A percentile compares a stretch with the other conserved stretches of the same genome.
phyloP scores from a whole-genome alignment of 2,329 filamentous ascomycete genomes.

The Lasiodiplodia citricola region DNA sequence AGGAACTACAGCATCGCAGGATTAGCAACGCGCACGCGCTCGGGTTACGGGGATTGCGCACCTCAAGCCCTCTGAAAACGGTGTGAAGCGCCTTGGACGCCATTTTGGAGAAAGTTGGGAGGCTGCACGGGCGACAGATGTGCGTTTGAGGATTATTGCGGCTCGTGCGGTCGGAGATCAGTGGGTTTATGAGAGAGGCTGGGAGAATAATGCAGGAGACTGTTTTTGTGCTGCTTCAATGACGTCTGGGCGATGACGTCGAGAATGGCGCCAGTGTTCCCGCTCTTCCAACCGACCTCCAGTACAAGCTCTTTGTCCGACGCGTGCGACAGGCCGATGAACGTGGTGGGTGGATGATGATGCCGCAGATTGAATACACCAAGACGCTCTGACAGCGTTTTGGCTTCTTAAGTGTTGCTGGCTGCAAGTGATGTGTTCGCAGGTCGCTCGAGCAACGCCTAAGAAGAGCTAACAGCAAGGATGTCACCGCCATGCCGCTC shows the following conservation, averaged over 20 bases:
- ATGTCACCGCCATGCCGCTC: neutral
- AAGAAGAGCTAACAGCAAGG: conserved; percentile 7
- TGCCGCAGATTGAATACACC: neutral
- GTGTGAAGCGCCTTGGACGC: conserved; percentile 47
- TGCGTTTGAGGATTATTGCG: neutral
- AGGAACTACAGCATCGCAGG: conserved; percentile 54
- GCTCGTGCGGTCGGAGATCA: conserved; percentile 12
- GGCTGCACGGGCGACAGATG: conserved; percentile 30
- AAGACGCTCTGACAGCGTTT: neutral
- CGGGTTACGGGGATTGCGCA: conserved; percentile 33
- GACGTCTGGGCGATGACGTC: conserved; percentile 24
- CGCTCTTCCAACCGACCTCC: conserved; percentile 1
- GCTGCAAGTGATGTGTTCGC: neutral
- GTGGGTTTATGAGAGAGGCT: conserved; percentile 4
- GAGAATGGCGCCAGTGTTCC: neutral
- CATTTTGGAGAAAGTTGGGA: conserved; percentile 35
- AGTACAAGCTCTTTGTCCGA: neutral
- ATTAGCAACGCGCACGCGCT: conserved; percentile 23
- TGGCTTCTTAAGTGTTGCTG: conserved; percentile 4
- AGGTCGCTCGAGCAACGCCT: conserved; percentile 24
- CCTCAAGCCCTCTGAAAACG: conserved; percentile 49
- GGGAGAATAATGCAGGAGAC: neutral
- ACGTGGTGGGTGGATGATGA: conserved; percentile 7
- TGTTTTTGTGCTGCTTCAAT: conserved; percentile 17
- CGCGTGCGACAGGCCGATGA: neutral